Evolutionary conservation across 345 rosid species (phyloP), one percentile per base, ranked within the genome.

Genomic region (Euclidium syriacum): DNA sequence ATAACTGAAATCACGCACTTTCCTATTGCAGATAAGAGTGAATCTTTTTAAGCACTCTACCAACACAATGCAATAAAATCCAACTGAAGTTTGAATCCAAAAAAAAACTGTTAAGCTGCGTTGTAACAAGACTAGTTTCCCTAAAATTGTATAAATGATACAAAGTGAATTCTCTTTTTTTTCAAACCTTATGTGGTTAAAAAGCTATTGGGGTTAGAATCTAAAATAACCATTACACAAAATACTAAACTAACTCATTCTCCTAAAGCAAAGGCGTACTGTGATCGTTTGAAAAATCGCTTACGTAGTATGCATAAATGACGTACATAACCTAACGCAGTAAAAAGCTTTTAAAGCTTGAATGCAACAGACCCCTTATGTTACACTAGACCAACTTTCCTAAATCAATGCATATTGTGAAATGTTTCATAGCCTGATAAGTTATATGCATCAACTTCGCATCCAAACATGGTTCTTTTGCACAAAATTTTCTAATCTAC

Each of bases 331-430:
- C 57, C 57, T 27, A 36, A 30, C 10, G 7, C n/a, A 12, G 17
- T 24, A 50, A 30, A 65, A 52, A 50, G 43, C 39, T 32, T 59
- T 6, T 20, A 52, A 35, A 40, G 22, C 61, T 52, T 42, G 52
- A 7, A 58, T 51, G 32, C 24, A 14, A 12, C 12, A 40, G 10
- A 43, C 35, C 6, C 5, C 2, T 1, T 25, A 40, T 25, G 48
- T 26, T 40, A 56, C 34, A 7, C 26, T n/a, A 9, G 1, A 39
- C 35, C 25, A 35, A 22, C 15, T 30, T 32, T 49, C 51, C 38
- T 7, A 52, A 42, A 32, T 8, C 32, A 49, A 39, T 39, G 44
- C 4, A 4, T 56, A 24, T 2, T 22, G 41, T 20, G 35, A 18
- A n/a, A 5, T 11, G 17, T 24, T 18, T 52, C 62, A 54, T 19